phyloP scores from a whole-genome alignment of 1,139 yeast genomes.

The Suhomyces anneliseae region DNA sequence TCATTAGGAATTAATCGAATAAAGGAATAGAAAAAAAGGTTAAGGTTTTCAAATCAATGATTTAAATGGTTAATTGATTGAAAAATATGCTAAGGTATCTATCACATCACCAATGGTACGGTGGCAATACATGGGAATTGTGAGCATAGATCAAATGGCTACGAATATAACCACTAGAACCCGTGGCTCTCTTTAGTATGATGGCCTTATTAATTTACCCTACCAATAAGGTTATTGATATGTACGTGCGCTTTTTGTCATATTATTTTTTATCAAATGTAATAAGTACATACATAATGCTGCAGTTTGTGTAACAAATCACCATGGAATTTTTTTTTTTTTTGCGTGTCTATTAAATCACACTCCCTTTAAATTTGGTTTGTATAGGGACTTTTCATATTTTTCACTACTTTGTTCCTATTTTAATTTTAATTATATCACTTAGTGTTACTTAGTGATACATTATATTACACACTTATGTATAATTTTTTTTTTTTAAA shows the following conservation, averaged over 20 bases:
- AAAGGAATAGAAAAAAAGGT: too few relatives aligned
- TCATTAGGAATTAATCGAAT: neutral
- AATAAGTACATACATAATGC: too few relatives aligned
- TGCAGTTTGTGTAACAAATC: conserved; percentile 5
- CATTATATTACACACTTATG: conserved; percentile 3
- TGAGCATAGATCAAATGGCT: neutral
- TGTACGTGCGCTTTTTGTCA: conserved; percentile 3
- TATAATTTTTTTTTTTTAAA: conserved; percentile 6
- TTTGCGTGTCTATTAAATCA: neutral
- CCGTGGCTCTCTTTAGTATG: neutral
- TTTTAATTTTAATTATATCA: conserved; percentile 7
- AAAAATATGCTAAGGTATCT: too few relatives aligned
- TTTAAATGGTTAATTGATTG: too few relatives aligned
- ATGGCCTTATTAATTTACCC: conserved; percentile 4
- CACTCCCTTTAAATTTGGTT: conserved; percentile 2
- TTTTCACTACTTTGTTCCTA: conserved; percentile 10
- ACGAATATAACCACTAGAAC: neutral
- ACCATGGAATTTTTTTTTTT: conserved; percentile 1
- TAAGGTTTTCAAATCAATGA: too few relatives aligned
- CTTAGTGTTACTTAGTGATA: conserved; percentile 6
- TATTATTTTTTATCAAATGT: conserved; percentile 4
- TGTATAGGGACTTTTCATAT: conserved; percentile 3
- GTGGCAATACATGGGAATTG: neutral
- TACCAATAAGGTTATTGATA: conserved; percentile 2
- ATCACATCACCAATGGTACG: too few relatives aligned